Conservation (phyloP, 306 rosid genomes). For the Ormosia emarginata region DNA sequence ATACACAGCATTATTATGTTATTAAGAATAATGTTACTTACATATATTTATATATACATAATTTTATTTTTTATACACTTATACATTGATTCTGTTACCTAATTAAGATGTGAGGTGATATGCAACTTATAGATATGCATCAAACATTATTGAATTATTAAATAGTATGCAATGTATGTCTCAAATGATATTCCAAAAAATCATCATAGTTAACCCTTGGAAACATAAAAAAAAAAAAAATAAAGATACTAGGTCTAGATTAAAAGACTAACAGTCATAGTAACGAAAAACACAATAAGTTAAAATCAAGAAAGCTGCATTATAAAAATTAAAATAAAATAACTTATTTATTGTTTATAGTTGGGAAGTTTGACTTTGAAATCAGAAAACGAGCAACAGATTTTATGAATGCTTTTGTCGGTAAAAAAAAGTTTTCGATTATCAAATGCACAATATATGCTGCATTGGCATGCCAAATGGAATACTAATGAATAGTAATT, state of each 20-base stretch:
- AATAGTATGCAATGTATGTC: neutral
- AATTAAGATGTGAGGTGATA: too few relatives aligned
- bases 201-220: neutral
- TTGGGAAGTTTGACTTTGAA: neutral
- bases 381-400: neutral
- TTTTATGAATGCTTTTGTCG: neutral
- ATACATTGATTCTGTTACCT: too few relatives aligned
- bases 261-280: too few relatives aligned
- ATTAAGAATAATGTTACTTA: too few relatives aligned
- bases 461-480: neutral
- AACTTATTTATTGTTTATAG: neutral
- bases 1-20: neutral
- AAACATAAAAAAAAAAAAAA: neutral
- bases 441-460: neutral
- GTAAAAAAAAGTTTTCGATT: neutral
- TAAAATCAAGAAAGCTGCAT: neutral
- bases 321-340: neutral
- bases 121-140: too few relatives aligned
- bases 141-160: neutral
- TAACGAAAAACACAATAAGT: neutral
- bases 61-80: too few relatives aligned
- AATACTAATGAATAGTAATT: neutral
- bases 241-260: neutral
- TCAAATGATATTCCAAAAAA: neutral
- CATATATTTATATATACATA: too few relatives aligned